Conservation (phyloP, 495 filamentous ascomycete species). For the Venustampulla echinocandica region DNA sequence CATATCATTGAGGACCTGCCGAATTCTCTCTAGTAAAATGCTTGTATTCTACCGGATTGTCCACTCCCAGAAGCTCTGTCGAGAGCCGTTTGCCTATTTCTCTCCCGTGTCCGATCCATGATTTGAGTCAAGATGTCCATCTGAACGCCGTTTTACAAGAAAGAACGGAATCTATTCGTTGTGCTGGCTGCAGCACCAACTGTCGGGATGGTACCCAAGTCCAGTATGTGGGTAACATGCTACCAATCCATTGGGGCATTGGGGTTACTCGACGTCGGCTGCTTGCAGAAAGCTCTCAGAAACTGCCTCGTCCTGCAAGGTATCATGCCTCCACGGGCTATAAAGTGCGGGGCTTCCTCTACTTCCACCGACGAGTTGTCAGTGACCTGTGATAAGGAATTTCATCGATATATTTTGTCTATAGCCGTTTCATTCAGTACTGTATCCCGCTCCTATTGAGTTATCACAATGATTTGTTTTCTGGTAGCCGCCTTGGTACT, state of each 20-base stretch:
- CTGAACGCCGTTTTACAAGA: neutral
- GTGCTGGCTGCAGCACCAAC: neutral
- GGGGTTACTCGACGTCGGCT: too few relatives aligned
- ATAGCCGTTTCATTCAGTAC: too few relatives aligned
- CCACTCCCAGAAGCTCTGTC: neutral
- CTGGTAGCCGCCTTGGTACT: neutral
- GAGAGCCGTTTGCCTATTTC: neutral
- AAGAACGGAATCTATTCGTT: neutral
- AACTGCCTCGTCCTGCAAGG: too few relatives aligned
- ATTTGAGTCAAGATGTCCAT: neutral
- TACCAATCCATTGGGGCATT: too few relatives aligned
- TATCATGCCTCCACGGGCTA: too few relatives aligned
- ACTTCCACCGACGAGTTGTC: too few relatives aligned
- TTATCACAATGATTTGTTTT: slow-evolving; percentile 1
- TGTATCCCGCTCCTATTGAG: neutral
- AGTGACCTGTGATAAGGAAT: too few relatives aligned
- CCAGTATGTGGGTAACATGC: too few relatives aligned
- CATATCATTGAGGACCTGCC: neutral
- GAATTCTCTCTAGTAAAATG: neutral
- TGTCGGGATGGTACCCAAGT: neutral
- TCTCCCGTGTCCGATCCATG: neutral
- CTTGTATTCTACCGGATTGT: neutral
- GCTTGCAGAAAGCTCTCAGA: too few relatives aligned
- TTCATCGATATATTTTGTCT: too few relatives aligned
- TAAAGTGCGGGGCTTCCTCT: too few relatives aligned